Percentiles rank a stretch among this genome's conserved stretches.
phyloP scores from a whole-genome alignment of 148 eudicot species.

The Hydrangea macrophylla region DNA sequence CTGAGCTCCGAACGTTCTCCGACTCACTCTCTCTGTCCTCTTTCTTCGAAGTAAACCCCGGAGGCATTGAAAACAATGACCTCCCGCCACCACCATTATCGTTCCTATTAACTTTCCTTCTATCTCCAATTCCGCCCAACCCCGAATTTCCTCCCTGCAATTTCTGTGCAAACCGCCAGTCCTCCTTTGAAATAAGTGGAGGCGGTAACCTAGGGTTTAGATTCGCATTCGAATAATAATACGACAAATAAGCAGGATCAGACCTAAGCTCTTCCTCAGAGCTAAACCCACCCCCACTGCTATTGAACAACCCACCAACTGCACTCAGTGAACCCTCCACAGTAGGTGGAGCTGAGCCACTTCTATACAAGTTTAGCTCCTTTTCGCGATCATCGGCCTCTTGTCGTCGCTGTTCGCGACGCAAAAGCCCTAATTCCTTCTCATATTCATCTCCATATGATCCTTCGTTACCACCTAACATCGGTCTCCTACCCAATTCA shows the following conservation, averaged over 20 bases:
- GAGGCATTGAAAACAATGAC: conserved; percentile 54
- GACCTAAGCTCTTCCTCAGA: conserved; percentile 51
- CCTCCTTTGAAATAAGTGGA: conserved; percentile 53
- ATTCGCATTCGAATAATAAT: conserved; percentile 58
- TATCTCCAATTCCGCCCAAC: conserved; percentile 72
- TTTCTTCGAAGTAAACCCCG: conserved; percentile 66
- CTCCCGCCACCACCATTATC: conserved; percentile 9
- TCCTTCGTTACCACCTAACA: conserved; percentile 50
- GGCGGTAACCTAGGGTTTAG: conserved; percentile 72
- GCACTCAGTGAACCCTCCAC: conserved; percentile 81
- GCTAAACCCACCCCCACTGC: conserved; percentile 16
- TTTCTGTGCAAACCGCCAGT: conserved; percentile 33
- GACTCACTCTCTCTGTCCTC: conserved; percentile 54
- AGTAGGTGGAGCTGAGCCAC: conserved; percentile 91
- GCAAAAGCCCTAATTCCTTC: conserved; percentile 59
- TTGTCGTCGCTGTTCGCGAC: conserved; percentile 57
- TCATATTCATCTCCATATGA: conserved; percentile 72
- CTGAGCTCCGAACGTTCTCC: conserved; percentile 45
- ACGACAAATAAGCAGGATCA: conserved; percentile 51
- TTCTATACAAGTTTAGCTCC: conserved; percentile 62
- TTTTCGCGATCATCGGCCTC: conserved; percentile 60
- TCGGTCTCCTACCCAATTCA: conserved; percentile 46
- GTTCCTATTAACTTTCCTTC: conserved; percentile 51
- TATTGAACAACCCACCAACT: conserved; percentile 52
- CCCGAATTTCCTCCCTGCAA: conserved; percentile 19